These are phyloP conservation scores for Kalanchoe fedtschenkoi DNA, from an alignment of 164 flowering plant species.

Conservation along the genomic window DNA sequence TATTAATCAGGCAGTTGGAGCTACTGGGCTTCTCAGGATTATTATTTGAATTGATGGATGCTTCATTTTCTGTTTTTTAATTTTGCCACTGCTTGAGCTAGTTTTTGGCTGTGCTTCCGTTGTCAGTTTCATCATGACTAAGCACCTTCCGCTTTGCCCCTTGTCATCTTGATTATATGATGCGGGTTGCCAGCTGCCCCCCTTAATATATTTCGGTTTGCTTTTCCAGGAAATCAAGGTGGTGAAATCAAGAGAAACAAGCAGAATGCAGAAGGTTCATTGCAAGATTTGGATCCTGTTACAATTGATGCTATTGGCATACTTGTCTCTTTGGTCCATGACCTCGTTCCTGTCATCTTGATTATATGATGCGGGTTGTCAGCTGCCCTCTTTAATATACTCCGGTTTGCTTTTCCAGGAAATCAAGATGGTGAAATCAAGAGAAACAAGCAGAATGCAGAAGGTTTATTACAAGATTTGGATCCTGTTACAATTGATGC, in stretches of 20 bases:
- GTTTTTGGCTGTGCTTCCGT: too few relatives aligned
- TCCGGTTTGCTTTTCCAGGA: background rate
- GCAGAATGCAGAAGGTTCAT: constrained; percentile 14
- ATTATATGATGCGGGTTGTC: too few relatives aligned
- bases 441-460: constrained; percentile 17
- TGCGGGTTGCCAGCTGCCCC: background rate
- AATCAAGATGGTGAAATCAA: background rate
- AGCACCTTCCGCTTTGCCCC: background rate
- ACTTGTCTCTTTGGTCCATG: constrained; percentile 76
- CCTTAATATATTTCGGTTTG: background rate
- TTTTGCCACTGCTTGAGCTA: too few relatives aligned
- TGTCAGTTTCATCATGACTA: too few relatives aligned
- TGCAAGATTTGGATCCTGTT: constrained; percentile 46
- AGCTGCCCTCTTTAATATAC: background rate
- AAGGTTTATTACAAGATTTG: constrained; percentile 29
- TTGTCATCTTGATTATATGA: background rate
- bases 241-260: constrained; percentile 7
- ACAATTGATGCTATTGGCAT: constrained; percentile 51
- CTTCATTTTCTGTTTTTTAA: too few relatives aligned
- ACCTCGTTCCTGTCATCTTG: constrained; percentile 28
- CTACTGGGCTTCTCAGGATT: too few relatives aligned
- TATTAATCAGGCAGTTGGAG: too few relatives aligned
- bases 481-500: constrained; percentile 41
- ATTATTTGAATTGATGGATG: too few relatives aligned
- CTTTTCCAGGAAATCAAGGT: background rate